Conservation (phyloP, 2,329 filamentous ascomycete species). For the Aureobasidium uvarum region DNA sequence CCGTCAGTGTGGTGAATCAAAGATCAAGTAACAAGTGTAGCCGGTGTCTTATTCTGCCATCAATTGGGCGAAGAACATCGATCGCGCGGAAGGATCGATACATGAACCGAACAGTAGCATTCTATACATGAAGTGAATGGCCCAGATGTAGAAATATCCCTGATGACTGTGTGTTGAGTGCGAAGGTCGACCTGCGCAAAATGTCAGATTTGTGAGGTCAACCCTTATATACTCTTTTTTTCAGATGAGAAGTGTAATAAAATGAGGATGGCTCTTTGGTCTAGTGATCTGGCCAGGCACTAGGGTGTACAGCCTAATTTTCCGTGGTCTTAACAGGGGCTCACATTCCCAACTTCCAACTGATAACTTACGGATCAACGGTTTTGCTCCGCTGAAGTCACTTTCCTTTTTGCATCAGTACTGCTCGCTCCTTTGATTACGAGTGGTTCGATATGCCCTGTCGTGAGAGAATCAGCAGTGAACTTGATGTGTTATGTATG, state of each 20-base stretch:
- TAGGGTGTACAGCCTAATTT: not conserved
- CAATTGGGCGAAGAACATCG: not conserved
- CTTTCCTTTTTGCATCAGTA: not conserved
- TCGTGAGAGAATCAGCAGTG: not conserved
- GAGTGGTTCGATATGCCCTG: not conserved
- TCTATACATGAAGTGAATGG: not conserved
- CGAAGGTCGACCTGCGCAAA: not conserved
- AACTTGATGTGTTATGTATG: not conserved
- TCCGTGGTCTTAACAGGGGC: not conserved
- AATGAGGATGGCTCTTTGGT: not conserved
- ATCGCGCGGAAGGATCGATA: not conserved
- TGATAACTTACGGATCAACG: not conserved
- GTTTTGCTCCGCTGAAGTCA: not conserved
- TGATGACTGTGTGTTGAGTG: not conserved
- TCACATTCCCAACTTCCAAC: not conserved
- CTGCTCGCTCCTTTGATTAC: not conserved
- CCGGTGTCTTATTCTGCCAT: not conserved
- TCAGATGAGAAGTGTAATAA: not conserved
- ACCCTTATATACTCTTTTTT: not conserved
- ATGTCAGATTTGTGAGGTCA: not conserved
- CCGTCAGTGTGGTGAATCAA: not conserved
- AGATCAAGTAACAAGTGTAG: not conserved
- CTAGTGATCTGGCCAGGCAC: not conserved
- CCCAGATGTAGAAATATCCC: not conserved
- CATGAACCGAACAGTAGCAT: not conserved